Evolutionary conservation across 345 rosid species (phyloP).

Genomic region (Eucalyptus tenuipes): DNA sequence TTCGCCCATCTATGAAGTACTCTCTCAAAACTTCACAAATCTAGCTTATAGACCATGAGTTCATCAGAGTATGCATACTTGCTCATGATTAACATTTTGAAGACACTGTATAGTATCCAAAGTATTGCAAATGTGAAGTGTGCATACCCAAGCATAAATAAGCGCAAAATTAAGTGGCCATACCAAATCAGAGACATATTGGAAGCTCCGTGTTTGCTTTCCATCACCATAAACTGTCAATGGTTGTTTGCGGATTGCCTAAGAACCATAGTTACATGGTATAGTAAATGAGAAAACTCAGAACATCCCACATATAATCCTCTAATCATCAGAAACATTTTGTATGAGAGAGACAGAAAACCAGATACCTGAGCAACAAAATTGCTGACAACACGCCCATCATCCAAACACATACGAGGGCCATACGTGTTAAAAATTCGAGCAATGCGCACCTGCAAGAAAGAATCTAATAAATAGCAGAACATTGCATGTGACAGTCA

Average conservation of each 20-base stretch:
- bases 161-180: neutral
- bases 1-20: neutral
- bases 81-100: neutral
- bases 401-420: constrained; percentile 98
- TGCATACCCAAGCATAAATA: neutral
- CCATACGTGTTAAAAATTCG: constrained; percentile 98
- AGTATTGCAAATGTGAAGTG: neutral
- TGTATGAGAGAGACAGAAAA: neutral
- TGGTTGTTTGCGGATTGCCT: constrained; percentile 84
- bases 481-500: neutral
- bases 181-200: constrained; percentile 97
- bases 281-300: neutral
- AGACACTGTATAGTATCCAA: neutral
- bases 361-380: constrained; percentile 82
- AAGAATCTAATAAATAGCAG: neutral
- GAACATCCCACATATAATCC: neutral
- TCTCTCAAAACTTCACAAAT: neutral
- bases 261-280: neutral
- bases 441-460: constrained; percentile 85
- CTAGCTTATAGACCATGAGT: neutral
- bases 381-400: constrained; percentile 99
- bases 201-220: constrained; percentile 98
- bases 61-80: neutral
- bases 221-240: constrained; percentile 98
- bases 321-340: neutral